phyloP scores from a whole-genome alignment of 1,284 basidiomycete species.

The Tylopilus sp. region DNA sequence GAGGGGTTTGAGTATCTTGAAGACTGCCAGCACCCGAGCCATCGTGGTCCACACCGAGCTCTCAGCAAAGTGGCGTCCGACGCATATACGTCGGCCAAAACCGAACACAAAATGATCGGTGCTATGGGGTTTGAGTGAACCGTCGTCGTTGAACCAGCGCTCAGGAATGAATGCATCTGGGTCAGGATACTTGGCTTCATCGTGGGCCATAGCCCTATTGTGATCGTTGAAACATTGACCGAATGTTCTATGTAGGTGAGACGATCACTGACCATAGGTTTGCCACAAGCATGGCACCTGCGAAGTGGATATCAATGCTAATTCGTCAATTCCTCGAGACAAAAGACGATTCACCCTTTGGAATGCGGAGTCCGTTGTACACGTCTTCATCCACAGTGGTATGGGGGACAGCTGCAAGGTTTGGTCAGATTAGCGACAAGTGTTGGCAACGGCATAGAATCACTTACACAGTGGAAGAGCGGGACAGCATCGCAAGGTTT shows the following conservation, averaged over 20 bases:
- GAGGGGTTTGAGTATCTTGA: conserved; percentile 13
- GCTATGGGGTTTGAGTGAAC: conserved; percentile 12
- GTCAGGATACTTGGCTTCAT: conserved; percentile 14
- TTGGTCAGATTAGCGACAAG: neutral
- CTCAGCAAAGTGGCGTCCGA: conserved; percentile 22
- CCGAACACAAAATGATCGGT: conserved; percentile 11
- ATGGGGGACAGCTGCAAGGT: conserved; percentile 20
- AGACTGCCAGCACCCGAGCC: conserved; percentile 15
- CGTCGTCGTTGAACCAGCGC: conserved; percentile 20
- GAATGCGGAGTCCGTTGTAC: conserved; percentile 19
- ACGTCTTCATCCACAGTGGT: conserved; percentile 19
- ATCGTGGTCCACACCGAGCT: conserved; percentile 19
- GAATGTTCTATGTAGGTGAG: neutral
- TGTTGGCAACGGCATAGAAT: neutral
- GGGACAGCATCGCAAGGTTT: conserved; percentile 28
- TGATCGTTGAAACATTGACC: neutral
- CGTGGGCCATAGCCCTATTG: conserved; percentile 22
- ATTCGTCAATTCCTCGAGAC: neutral
- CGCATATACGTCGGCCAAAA: conserved; percentile 21
- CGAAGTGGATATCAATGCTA: neutral
- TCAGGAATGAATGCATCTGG: conserved; percentile 19
- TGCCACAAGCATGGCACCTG: conserved; percentile 16
- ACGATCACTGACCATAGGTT: conserved; percentile 16
- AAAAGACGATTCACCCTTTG: conserved; percentile 13
- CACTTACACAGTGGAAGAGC: conserved; percentile 23